Base-by-base conservation (phyloP, 805 yeast species). In the Metschnikowia chrysomelidarum region DNA sequence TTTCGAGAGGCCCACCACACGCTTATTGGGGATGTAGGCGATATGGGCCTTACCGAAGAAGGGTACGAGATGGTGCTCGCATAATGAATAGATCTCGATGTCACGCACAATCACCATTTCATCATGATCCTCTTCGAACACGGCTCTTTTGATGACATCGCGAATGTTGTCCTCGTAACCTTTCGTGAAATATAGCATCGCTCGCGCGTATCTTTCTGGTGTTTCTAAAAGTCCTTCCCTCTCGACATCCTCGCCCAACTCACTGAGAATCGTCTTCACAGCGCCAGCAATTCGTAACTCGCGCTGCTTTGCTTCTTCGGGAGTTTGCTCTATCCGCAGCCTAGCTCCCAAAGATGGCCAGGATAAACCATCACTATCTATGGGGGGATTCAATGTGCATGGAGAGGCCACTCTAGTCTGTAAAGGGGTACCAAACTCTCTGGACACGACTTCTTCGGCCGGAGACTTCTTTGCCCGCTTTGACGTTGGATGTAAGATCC, bases 51-150 rank as follows among this genome's bases (percentile, higher is more conserved):
- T 93, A 39, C 99, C 99, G 52, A 80, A 86, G 59, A 93, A 93
- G 15, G 99, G 99, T 18, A 94, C 99, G 52, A 93, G 67, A 64
- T 93, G 99, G 60, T 93, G 99, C 64, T 93, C 99, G 63, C 99
- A 93, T 35, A 93, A 69, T 3, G 96, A 87, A 59, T 81, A 85
- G 35, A 93, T 77, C 50, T 87, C 96, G 39, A 93, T 93, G 60
- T 93, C 97, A 55, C 91, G 76, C 17, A 93, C 98, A 46, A 93
- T 89, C 30, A 93, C 98, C 98, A 93, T 93, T 57, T 93, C 99
- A 59, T 93, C 98, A 57, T 93, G 98, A 57, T 93, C 95, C 59
- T 93, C 98, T 59, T 93, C 97, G 51, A 93, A 93, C 5, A 93
- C 95, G 0, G 98, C 98, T 42, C 89, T 74, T 52, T 93, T 91